These are phyloP conservation scores for Sapria himalayana DNA, from an alignment of 345 rosid species.

Conservation along the genomic window DNA sequence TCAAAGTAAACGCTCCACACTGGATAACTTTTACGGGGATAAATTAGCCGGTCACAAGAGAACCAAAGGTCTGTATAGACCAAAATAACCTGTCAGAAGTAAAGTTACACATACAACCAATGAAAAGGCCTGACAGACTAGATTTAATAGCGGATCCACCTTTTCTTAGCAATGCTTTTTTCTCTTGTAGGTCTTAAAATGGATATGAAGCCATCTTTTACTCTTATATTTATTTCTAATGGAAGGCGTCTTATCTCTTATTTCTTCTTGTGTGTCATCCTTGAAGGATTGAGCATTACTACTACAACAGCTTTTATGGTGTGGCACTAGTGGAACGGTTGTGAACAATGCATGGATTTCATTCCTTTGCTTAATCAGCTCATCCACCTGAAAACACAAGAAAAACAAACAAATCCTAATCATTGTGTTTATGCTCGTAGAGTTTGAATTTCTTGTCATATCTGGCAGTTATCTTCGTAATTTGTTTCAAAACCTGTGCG, in stretches of 20 bases:
- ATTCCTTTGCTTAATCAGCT: slow-evolving; percentile 61
- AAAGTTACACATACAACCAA: too few relatives aligned
- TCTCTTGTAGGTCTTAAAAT: slow-evolving; percentile 67
- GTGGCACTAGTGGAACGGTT: slow-evolving; percentile 30
- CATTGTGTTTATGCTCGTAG: slow-evolving; percentile 18
- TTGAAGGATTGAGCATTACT: slow-evolving; percentile 29
- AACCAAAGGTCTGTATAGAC: too few relatives aligned
- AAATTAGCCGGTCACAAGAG: too few relatives aligned
- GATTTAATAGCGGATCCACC: too few relatives aligned
- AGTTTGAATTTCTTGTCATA: slow-evolving; percentile 78
- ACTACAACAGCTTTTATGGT: slow-evolving; percentile 41
- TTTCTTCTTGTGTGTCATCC: slow-evolving; percentile 45
- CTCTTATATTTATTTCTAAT: slow-evolving; percentile 37
- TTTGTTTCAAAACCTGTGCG: slow-evolving; percentile 56
- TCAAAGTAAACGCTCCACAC: too few relatives aligned
- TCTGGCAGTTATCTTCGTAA: slow-evolving; percentile 78
- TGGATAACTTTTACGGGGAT: too few relatives aligned
- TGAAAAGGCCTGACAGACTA: too few relatives aligned
- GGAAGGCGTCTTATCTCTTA: slow-evolving; percentile 39
- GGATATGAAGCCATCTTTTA: slow-evolving; percentile 81
- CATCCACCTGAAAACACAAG: slow-evolving; percentile 43
- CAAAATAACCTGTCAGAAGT: too few relatives aligned
- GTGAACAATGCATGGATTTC: slow-evolving; percentile 78
- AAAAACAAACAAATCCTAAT: background rate
- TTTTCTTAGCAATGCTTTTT: slow-evolving; percentile 86